Evolutionary conservation across 306 rosid genomes (phyloP), one percentile per base, ranked within the genome.

Genomic region (Phaseolus lunatus): DNA sequence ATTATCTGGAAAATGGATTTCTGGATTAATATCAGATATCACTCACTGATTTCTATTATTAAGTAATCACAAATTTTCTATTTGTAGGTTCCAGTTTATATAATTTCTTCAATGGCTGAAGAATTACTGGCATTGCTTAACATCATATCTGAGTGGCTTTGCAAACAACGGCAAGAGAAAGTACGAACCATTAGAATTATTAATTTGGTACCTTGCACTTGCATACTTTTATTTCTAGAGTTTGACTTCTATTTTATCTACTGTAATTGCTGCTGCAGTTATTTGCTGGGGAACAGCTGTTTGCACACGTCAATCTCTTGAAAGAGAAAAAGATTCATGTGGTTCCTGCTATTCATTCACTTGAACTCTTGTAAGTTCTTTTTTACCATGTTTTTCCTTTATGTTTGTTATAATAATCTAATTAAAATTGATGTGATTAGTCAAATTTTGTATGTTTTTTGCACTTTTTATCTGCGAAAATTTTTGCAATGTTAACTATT

Each of bases 21-120:
- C 56, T 67, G 23, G 43, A 33, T 73, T 6, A 73, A 39, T 52
- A 63, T 18, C 47, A 66, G 29, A 53, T 53, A 70, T 45, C 59
- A 64, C 45, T 53, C 70, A 35, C 53, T 70, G 50, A 65, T 41
- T 39, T 31, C 13, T 57, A 48, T 39, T 9, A 2, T 78, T 73
- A 54, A 45, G 35, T 70, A 48, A 48, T 79, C 19, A 13, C 59
- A 47, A 23, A 49, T 24, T 71, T 62, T 41, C 44, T 39, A 22
- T 78, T 75, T 88, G 75, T 80, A 94, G 98, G 93, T 94, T 76
- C 97, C 98, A 41, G 80, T 94, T 80, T 94, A 85, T 84, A 81
- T 93, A n/a, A 85, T 93, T 73, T 91, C 96, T 64, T 91, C 91
- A 22, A 86, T 87, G 54, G 92, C 91, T 16, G 91, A 93, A 88